Evolutionary conservation across 2,329 filamentous ascomycete genomes (phyloP).

Genomic region (Colletotrichum musae): DNA sequence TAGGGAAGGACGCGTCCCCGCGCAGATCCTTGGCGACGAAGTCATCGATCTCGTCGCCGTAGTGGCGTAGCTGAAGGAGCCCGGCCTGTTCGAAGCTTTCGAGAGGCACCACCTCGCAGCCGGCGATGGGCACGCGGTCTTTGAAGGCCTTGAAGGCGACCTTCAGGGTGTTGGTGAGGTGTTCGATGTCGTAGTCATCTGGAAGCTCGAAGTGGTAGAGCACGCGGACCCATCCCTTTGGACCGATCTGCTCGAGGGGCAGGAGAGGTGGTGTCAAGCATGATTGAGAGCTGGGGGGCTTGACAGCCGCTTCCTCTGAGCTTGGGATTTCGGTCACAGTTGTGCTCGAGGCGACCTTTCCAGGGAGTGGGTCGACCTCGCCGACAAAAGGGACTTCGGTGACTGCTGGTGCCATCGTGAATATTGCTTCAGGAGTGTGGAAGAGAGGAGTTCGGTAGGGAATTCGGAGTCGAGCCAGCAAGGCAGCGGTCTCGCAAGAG

Average conservation of each 20-base stretch:
- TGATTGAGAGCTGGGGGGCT: not conserved
- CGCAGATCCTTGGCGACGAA: slow-evolving; percentile 48
- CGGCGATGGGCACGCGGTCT: slow-evolving; percentile 19
- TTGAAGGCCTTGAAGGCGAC: slow-evolving; percentile 10
- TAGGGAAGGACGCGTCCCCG: slow-evolving; percentile 44
- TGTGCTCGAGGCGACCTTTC: not conserved
- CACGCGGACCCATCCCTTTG: slow-evolving; percentile 23
- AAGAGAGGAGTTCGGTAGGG: too few relatives aligned
- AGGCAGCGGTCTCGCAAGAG: too few relatives aligned
- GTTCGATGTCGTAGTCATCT: slow-evolving; percentile 20
- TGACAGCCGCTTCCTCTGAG: too few relatives aligned
- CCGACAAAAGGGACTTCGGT: too few relatives aligned
- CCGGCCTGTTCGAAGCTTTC: slow-evolving; percentile 49
- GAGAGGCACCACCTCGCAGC: slow-evolving; percentile 40
- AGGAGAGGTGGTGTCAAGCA: slow-evolving; percentile 23
- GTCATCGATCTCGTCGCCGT: slow-evolving; percentile 45
- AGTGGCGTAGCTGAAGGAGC: slow-evolving; percentile 47
- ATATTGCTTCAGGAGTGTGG: too few relatives aligned
- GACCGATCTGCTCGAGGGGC: slow-evolving; percentile 28
- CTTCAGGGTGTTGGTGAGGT: slow-evolving; percentile 15
- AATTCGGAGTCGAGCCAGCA: too few relatives aligned
- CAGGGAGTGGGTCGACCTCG: not conserved
- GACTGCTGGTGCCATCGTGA: too few relatives aligned
- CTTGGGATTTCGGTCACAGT: not conserved
- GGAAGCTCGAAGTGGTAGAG: slow-evolving; percentile 28